phyloP scores from a whole-genome alignment of 2,329 filamentous ascomycete species.

The Xylaria sp. region DNA sequence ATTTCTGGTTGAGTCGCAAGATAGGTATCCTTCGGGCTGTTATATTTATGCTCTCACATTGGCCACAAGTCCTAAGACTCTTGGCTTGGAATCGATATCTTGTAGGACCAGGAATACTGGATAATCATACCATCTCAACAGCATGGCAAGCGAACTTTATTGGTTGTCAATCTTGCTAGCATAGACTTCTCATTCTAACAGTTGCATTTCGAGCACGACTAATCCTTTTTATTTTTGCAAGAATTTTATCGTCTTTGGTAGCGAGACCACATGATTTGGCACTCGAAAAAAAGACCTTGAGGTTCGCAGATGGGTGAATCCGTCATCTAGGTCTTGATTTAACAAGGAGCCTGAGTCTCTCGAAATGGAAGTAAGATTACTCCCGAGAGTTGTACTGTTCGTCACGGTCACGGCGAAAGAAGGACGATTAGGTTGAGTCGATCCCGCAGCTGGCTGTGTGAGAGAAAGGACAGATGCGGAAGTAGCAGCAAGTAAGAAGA shows the following conservation, averaged over 20 bases:
- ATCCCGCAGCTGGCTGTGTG: slow-evolving; percentile 35
- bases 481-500: slow-evolving; percentile 3
- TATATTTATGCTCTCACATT: slow-evolving; percentile 33
- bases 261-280: slow-evolving; percentile 26
- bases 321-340: not conserved
- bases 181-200: slow-evolving; percentile 40
- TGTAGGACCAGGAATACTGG: slow-evolving; percentile 50
- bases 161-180: slow-evolving; percentile 40
- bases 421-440: slow-evolving; percentile 7
- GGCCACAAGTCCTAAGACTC: slow-evolving; percentile 28
- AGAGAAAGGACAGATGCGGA: slow-evolving; percentile 8
- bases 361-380: not conserved
- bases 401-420: not conserved
- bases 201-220: slow-evolving; percentile 32
- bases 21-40: slow-evolving; percentile 17
- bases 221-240: slow-evolving; percentile 30
- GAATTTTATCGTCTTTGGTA: slow-evolving; percentile 36
- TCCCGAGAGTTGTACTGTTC: slow-evolving; percentile 3
- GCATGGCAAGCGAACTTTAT: slow-evolving; percentile 35
- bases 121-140: slow-evolving; percentile 46
- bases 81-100: slow-evolving; percentile 36
- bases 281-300: not conserved
- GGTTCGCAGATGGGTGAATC: slow-evolving; percentile 18
- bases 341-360: not conserved
- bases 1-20: slow-evolving; percentile 29